These are phyloP conservation scores for Cucurbita pepo DNA, from an alignment of 306 rosid species.

Conservation along the genomic window DNA sequence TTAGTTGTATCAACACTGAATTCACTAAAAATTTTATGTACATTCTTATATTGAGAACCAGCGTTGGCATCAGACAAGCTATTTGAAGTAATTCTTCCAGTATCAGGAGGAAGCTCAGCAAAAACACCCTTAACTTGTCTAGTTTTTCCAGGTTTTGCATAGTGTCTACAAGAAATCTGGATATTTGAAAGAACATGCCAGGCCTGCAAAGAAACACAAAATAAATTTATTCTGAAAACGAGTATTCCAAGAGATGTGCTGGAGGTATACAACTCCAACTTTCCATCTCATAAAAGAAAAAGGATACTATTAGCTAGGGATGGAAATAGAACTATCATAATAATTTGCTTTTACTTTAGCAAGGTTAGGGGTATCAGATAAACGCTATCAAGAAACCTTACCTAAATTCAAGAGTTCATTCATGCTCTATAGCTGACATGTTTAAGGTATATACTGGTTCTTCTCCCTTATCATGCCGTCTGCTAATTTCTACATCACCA, in stretches of 20 bases:
- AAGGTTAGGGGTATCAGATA: background rate
- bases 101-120: conserved; percentile 13
- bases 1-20: conserved; percentile 14
- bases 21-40: conserved; percentile 9
- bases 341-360: background rate
- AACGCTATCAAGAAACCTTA: background rate
- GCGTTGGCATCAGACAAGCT: conserved; percentile 15
- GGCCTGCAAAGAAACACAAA: conserved; percentile 36
- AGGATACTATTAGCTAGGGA: background rate
- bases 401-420: background rate
- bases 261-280: background rate
- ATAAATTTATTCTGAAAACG: conserved; percentile 3
- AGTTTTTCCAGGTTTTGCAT: conserved; percentile 51
- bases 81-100: conserved; percentile 17
- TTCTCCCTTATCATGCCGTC: background rate
- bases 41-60: conserved; percentile 4
- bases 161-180: conserved; percentile 40
- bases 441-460: too few relatives aligned
- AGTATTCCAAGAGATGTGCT: background rate
- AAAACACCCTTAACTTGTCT: conserved; percentile 16
- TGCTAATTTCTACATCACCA: background rate
- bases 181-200: conserved; percentile 58
- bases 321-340: background rate
- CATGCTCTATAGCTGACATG: background rate
- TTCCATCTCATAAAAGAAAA: background rate